Conservation (phyloP, 441 rosid genomes). For the Populus hybrid region DNA sequence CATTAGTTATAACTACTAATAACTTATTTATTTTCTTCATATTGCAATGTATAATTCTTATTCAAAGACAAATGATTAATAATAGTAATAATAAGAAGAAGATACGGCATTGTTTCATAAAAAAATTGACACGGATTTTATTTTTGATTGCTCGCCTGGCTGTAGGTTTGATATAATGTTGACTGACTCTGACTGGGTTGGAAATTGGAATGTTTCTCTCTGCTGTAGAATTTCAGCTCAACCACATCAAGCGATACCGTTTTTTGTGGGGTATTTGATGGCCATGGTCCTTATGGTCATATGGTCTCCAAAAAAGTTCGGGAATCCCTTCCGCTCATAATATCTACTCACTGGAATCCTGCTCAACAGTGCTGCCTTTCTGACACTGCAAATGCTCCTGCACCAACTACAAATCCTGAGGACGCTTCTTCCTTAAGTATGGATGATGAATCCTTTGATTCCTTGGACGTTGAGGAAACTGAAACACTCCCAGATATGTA, state of each 20-base stretch:
- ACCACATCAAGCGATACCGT: constrained; percentile 55
- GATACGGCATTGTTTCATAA: neutral
- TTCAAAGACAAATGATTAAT: neutral
- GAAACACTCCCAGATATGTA: constrained; percentile 54
- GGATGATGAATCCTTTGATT: constrained; percentile 58
- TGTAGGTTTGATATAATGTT: constrained; percentile 22
- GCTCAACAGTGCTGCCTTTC: constrained; percentile 32
- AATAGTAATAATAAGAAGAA: too few species aligned
- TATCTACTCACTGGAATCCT: constrained; percentile 73
- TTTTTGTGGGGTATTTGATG: constrained; percentile 98
- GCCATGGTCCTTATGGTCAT: constrained; percentile 98
- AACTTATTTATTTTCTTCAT: neutral
- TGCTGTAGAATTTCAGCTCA: constrained; percentile 72
- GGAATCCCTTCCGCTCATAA: constrained; percentile 79
- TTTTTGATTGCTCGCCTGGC: constrained; percentile 4
- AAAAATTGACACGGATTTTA: neutral
- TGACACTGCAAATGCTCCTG: constrained; percentile 23
- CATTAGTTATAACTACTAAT: too few species aligned
- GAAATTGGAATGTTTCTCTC: constrained; percentile 12
- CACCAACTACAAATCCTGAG: constrained; percentile 42
- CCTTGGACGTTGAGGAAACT: constrained; percentile 50
- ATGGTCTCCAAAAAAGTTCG: constrained; percentile 91
- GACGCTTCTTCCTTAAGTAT: constrained; percentile 25
- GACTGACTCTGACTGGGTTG: constrained; percentile 8
- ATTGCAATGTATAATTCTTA: neutral